These are phyloP conservation scores for Solanum paucissectum DNA, from an alignment of 257 asterid genomes.

Conservation along the genomic window DNA sequence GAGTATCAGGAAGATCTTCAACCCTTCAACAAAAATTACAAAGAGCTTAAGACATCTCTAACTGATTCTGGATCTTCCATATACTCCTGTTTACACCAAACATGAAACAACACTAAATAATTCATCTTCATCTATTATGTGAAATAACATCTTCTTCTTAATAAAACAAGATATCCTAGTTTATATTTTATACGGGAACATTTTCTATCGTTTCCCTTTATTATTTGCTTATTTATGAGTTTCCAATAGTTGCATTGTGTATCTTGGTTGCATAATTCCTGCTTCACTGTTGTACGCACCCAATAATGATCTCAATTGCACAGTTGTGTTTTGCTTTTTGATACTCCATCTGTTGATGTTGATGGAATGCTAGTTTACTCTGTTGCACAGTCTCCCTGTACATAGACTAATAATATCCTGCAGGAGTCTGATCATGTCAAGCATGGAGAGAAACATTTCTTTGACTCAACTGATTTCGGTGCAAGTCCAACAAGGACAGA, in stretches of 20 bases:
- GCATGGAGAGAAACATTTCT: conserved; percentile 60
- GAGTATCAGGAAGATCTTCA: neutral
- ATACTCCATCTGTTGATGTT: neutral
- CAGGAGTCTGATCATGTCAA: conserved; percentile 66
- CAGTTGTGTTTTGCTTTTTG: neutral
- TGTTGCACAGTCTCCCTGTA: neutral
- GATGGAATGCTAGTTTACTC: neutral
- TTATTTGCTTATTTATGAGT: neutral
- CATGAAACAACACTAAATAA: neutral
- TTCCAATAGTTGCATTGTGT: neutral
- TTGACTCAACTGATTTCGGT: conserved; percentile 61
- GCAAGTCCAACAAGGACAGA: conserved; percentile 56
- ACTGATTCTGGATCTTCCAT: neutral
- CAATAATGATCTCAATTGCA: neutral
- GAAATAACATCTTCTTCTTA: neutral
- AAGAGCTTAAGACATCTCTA: neutral
- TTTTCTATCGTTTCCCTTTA: neutral
- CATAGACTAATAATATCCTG: neutral
- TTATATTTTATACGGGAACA: neutral
- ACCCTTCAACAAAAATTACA: neutral
- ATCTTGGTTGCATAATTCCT: neutral
- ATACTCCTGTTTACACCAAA: neutral
- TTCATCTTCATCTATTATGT: neutral
- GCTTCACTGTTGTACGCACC: neutral
- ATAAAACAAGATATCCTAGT: neutral